A percentile compares a stretch with the other conserved stretches of the same genome.
Conservation (phyloP, 805 yeast species). For the Suhomyces xylopsoci region DNA sequence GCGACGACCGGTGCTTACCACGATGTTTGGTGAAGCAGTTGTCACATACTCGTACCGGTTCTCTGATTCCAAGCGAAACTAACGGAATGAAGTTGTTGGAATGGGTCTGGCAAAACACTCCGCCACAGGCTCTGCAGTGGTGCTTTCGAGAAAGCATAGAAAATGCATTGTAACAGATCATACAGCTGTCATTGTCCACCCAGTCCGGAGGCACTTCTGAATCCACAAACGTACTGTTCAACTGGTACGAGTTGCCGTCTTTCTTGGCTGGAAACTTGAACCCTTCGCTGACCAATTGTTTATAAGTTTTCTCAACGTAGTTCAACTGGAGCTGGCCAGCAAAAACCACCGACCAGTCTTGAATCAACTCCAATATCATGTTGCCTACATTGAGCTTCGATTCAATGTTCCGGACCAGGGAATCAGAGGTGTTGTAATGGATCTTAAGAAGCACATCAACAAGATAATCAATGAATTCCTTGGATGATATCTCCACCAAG, state of each 20-base stretch:
- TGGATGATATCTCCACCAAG: conserved; percentile 69
- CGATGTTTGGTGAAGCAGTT: conserved; percentile 70
- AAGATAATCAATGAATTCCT: conserved; percentile 82
- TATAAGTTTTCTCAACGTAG: conserved; percentile 63
- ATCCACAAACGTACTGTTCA: conserved; percentile 56
- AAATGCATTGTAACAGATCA: conserved; percentile 84
- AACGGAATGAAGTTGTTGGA: conserved; percentile 70
- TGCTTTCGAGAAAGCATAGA: conserved; percentile 86
- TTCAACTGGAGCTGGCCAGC: conserved; percentile 60
- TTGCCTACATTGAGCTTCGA: conserved; percentile 47
- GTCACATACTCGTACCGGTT: conserved; percentile 92
- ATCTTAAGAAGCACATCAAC: conserved; percentile 44
- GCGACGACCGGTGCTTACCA: conserved; percentile 2
- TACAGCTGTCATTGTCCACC: conserved; percentile 93
- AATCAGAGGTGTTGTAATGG: conserved; percentile 33
- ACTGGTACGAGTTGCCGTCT: conserved; percentile 29
- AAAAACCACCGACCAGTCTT: conserved; percentile 76
- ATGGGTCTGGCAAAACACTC: conserved; percentile 84
- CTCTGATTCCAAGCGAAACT: conserved; percentile 80
- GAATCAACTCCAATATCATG: conserved; percentile 60
- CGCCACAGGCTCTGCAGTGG: conserved; percentile 97
- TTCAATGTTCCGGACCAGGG: conserved; percentile 14
- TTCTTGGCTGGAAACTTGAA: conserved; percentile 58
- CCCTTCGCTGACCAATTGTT: conserved; percentile 58
- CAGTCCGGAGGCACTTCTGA: conserved; percentile 95